Evolutionary conservation across 2,329 filamentous ascomycete species (phyloP), one percentile per base, ranked within the genome.

Genomic region (Apiospora malaysiana): DNA sequence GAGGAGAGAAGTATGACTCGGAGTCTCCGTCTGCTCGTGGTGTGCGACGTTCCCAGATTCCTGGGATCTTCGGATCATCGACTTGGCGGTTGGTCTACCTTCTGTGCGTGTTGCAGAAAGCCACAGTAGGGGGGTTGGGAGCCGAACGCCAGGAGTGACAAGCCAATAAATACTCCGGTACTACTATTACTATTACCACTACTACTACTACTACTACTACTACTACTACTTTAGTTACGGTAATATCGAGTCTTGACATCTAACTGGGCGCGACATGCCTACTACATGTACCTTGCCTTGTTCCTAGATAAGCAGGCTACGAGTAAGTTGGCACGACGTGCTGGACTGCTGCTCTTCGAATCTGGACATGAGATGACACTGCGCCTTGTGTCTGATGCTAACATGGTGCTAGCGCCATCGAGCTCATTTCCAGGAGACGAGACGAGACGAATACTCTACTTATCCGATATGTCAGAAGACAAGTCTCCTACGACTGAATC

Each of bases 61-160:
- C 51, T 56, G 49, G 51, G 51, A 59, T 59, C 51, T 27, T 59
- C 27, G 40, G 56, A 63, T 63, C 56, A 40, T 40, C 56, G 32
- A 40, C 27, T 37, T 37, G 51, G n/a, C n/a, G 51, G 27, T 59
- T 59, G 51, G 21, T 59, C 25, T 32, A 32, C 25, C 14, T 59
- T 14, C 51, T 59, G 27, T 23, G 56, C 32, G 32, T 40, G 18
- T n/a, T 63, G 56, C 56, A 63, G 27, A 40, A 37, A n/a, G 56
- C 51, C 51, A n/a, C 51, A 21, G 27, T n/a, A 37, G 32, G 51
- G 51, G 51, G 51, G 25, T 0, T 8, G 56, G n/a, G 32, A 37
- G 18, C 51, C 25, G 51, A n/a, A 37, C 16, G 27, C 7, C 18
- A 37, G 51, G 51, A 59, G 51, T 37, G 51, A 59, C 27, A 37